phyloP scores from a whole-genome alignment of 2,329 filamentous ascomycete genomes.

The Ciborinia camelliae region DNA sequence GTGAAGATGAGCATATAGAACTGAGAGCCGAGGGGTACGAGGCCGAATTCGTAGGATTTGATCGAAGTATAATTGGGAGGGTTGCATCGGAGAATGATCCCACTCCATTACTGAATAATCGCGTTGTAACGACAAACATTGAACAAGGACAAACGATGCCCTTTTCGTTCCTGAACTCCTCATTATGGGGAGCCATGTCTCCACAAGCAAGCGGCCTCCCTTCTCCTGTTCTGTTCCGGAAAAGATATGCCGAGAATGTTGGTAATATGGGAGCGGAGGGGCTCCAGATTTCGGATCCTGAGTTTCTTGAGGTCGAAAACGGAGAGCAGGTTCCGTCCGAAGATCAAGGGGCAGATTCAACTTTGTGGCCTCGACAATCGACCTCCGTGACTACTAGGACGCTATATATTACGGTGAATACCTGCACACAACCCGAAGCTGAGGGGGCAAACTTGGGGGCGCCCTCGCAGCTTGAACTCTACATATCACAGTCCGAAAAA shows the following conservation, averaged over 20 bases:
- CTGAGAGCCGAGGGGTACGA: constrained; percentile 47
- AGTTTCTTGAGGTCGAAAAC: constrained; percentile 2
- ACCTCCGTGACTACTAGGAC: constrained; percentile 25
- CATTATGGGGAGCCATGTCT: constrained; percentile 47
- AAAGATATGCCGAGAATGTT: constrained; percentile 22
- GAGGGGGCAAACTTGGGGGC: constrained; percentile 32
- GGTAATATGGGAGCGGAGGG: constrained; percentile 17
- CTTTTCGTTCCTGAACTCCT: constrained; percentile 60
- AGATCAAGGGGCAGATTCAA: background rate
- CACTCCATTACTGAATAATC: constrained; percentile 61
- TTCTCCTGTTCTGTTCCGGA: constrained; percentile 31
- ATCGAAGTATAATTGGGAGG: constrained; percentile 61
- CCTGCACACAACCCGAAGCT: constrained; percentile 68
- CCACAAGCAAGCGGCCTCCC: constrained; percentile 39
- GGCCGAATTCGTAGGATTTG: constrained; percentile 59
- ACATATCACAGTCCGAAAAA: constrained; percentile 62
- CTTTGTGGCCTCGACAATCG: constrained; percentile 25
- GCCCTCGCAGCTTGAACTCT: constrained; percentile 74
- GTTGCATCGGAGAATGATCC: constrained; percentile 48
- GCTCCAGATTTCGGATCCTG: constrained; percentile 13
- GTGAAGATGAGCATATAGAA: constrained; percentile 36
- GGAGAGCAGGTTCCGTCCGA: background rate
- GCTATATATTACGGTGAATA: constrained; percentile 81
- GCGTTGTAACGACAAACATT: constrained; percentile 57
- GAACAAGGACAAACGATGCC: constrained; percentile 58